phyloP scores from a whole-genome alignment of 805 yeast genomes.

The Candida namnaoensis region DNA sequence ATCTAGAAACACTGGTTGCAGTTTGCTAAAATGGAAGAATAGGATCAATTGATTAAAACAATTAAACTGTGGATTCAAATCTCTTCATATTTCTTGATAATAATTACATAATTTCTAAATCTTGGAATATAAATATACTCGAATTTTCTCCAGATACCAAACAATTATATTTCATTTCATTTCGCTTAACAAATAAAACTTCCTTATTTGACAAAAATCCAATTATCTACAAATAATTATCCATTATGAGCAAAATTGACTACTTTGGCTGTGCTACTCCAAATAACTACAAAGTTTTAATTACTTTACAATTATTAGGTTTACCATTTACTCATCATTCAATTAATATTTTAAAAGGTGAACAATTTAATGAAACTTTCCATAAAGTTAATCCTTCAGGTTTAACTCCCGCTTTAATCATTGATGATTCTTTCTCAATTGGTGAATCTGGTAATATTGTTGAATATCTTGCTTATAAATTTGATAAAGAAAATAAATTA shows the following conservation, averaged over 20 bases:
- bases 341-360: conserved; percentile 29
- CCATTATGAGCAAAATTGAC: neutral
- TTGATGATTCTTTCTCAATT: conserved; percentile 11
- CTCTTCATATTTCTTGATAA: too few species aligned
- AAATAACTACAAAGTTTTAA: conserved; percentile 25
- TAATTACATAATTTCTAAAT: too few species aligned
- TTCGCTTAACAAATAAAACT: too few species aligned
- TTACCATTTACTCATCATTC: conserved; percentile 19
- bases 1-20: too few species aligned
- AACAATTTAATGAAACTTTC: conserved; percentile 42
- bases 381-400: conserved; percentile 46
- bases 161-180: too few species aligned
- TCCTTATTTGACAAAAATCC: too few species aligned
- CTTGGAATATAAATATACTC: too few species aligned
- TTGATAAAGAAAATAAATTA: conserved; percentile 38
- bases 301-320: conserved; percentile 20
- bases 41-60: too few species aligned
- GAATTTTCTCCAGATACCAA: too few species aligned
- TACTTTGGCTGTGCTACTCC: conserved; percentile 16
- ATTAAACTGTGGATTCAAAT: too few species aligned
- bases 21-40: too few species aligned
- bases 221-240: too few species aligned
- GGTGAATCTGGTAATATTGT: conserved; percentile 33
- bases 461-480: conserved; percentile 47
- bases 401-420: conserved; percentile 41